phyloP scores from a whole-genome alignment of 2,329 filamentous ascomycete species.

The Fusarium nodosum region DNA sequence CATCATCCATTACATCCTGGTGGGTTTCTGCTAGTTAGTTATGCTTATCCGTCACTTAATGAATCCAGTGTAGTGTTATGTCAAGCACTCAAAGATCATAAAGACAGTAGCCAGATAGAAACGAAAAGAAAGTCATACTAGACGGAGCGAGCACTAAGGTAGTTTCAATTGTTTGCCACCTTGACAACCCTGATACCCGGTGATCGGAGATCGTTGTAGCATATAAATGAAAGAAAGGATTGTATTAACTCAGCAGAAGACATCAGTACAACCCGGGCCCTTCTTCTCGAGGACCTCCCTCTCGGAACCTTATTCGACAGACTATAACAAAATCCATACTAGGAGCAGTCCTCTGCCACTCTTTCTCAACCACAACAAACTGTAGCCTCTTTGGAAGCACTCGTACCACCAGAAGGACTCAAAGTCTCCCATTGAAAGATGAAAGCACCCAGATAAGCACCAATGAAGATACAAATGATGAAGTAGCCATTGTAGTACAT shows the following conservation, averaged over 20 bases:
- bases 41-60: background rate
- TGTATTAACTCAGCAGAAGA: background rate
- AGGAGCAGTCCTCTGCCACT: background rate
- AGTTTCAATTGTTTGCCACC: background rate
- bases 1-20: background rate
- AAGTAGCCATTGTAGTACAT: constrained; percentile 77
- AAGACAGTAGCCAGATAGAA: background rate
- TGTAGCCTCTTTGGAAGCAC: constrained; percentile 56
- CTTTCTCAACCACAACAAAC: constrained; percentile 57
- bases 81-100: background rate
- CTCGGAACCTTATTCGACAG: too few species aligned
- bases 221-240: background rate
- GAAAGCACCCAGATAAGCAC: constrained; percentile 79
- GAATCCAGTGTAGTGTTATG: background rate
- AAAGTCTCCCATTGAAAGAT: constrained; percentile 78
- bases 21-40: background rate
- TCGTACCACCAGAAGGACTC: constrained; percentile 50
- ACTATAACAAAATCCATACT: background rate
- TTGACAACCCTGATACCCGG: background rate
- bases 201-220: background rate
- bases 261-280: too few species aligned
- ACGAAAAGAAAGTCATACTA: fast-evolving
- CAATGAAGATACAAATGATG: constrained; percentile 85
- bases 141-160: background rate
- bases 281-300: background rate